phyloP scores from a whole-genome alignment of 108 stramenopile species.

The Fragilariopsis cylindrus region DNA sequence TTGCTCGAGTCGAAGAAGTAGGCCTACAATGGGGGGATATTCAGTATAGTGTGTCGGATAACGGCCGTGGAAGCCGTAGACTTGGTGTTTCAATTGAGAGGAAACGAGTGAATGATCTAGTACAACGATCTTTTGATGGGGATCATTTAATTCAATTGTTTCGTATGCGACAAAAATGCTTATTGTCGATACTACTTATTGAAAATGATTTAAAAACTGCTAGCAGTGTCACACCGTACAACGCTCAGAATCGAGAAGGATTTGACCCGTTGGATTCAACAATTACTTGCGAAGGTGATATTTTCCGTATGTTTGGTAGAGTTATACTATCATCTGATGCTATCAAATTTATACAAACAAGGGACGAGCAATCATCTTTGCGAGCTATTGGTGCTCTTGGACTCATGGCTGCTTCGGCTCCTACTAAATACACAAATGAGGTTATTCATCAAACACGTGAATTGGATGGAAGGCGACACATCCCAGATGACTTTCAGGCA shows the following conservation, averaged over 20 bases:
- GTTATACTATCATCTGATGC: constrained; percentile 17
- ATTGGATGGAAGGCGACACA: neutral
- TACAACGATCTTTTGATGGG: constrained; percentile 26
- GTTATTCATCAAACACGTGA: neutral
- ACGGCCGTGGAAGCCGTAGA: neutral
- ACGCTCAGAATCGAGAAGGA: constrained; percentile 16
- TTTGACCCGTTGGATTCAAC: constrained; percentile 4
- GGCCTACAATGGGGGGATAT: constrained; percentile 32
- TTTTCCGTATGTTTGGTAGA: constrained; percentile 26
- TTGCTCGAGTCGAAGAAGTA: constrained; percentile 19
- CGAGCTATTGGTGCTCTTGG: constrained; percentile 34
- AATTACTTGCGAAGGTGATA: constrained; percentile 7
- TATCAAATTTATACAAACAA: constrained; percentile 36
- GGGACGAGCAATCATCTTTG: constrained; percentile 28
- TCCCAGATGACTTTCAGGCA: neutral
- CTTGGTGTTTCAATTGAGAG: constrained; percentile 31
- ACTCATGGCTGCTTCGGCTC: constrained; percentile 20
- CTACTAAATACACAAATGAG: neutral
- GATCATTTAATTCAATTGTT: constrained; percentile 38
- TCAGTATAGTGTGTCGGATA: constrained; percentile 9
- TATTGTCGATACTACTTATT: constrained; percentile 21
- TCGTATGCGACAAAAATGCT: constrained; percentile 26
- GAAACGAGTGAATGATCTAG: constrained; percentile 37
- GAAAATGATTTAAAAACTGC: constrained; percentile 30
- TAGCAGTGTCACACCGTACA: constrained; percentile 20